These are phyloP conservation scores for Chrysosporium queenslandicum DNA, from an alignment of 2,329 filamentous ascomycete genomes.

Conservation along the genomic window DNA sequence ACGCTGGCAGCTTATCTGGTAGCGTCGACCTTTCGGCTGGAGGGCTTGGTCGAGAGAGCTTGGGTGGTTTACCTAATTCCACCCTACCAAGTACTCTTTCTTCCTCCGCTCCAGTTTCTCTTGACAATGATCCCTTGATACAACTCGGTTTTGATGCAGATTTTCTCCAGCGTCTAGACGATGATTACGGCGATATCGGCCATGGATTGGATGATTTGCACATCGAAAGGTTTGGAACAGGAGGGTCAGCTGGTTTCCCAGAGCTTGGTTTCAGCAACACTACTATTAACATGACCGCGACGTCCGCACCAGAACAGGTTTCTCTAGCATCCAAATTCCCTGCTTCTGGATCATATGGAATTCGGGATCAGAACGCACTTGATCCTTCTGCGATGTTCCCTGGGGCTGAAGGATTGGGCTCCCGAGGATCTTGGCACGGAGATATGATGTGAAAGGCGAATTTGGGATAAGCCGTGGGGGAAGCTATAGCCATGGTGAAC, in stretches of 20 bases:
- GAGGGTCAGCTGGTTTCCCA: neutral
- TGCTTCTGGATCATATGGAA: neutral
- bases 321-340: neutral
- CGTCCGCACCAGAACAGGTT: neutral
- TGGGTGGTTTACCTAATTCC: constrained; percentile 11
- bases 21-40: constrained; percentile 23
- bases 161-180: constrained; percentile 30
- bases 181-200: constrained; percentile 28
- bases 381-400: neutral
- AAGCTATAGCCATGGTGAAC: neutral
- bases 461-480: neutral
- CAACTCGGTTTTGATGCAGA: constrained; percentile 34
- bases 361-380: constrained; percentile 4
- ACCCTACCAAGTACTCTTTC: constrained; percentile 17
- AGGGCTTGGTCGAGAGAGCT: neutral
- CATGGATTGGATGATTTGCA: constrained; percentile 25
- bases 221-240: constrained; percentile 16
- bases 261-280: neutral
- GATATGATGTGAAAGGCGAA: neutral
- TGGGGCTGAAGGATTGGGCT: constrained; percentile 7
- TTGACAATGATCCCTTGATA: constrained; percentile 26
- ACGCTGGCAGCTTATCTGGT: constrained; percentile 26
- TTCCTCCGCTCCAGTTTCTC: constrained; percentile 26
- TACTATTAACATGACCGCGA: neutral
- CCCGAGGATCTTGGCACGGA: neutral